Evolutionary conservation across 2,329 filamentous ascomycete genomes (phyloP).

Genomic region (Rutstroemia sp.): DNA sequence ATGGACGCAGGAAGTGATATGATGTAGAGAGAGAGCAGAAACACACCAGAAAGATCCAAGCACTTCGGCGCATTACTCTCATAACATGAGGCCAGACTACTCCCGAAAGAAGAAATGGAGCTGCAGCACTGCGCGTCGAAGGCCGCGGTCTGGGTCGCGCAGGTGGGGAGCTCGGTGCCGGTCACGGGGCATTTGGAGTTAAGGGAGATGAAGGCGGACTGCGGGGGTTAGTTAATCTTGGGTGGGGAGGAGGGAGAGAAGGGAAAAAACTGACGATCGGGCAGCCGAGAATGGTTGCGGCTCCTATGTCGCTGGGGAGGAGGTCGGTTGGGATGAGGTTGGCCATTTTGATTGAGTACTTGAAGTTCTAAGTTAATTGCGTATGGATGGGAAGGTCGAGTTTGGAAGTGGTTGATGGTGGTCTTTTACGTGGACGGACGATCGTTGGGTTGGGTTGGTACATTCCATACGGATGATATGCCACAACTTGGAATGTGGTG

Average conservation of each 20-base stretch:
- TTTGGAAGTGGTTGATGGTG: too few relatives aligned
- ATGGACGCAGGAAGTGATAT: neutral
- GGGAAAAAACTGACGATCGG: neutral
- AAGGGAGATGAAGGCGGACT: conserved; percentile 8
- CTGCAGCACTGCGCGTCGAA: neutral
- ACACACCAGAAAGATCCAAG: conserved; percentile 1
- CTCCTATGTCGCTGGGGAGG: conserved; percentile 1
- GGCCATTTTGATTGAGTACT: too few relatives aligned
- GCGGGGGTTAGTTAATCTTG: neutral
- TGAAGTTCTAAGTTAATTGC: too few relatives aligned
- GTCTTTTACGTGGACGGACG: too few relatives aligned
- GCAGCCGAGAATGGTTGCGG: neutral
- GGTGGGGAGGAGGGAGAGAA: too few relatives aligned
- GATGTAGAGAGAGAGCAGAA: too few relatives aligned
- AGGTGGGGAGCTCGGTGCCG: neutral
- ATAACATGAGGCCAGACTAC: neutral
- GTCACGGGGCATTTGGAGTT: conserved; percentile 3
- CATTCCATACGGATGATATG: too few relatives aligned
- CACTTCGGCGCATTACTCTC: neutral
- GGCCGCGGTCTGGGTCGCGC: neutral
- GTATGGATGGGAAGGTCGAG: too few relatives aligned
- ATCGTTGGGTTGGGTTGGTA: too few relatives aligned
- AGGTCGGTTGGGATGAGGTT: neutral
- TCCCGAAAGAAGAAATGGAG: neutral
- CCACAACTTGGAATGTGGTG: too few relatives aligned